These are phyloP conservation scores for Pseudogymnoascus sp. DNA, from an alignment of 2,329 filamentous ascomycete species.

Conservation along the genomic window DNA sequence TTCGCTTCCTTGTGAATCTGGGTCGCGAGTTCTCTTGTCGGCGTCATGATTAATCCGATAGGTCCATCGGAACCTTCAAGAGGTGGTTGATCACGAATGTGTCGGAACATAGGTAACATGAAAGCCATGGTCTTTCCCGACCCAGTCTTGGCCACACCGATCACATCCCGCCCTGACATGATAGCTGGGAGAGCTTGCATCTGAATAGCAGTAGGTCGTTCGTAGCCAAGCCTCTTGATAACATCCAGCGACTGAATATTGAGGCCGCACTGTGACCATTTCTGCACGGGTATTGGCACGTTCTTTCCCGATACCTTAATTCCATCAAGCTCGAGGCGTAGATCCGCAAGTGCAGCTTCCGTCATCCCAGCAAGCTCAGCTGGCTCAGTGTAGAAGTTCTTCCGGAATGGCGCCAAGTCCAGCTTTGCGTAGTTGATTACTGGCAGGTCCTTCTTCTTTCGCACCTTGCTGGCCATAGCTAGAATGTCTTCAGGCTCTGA, in stretches of 20 bases:
- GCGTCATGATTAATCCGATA: slow-evolving; percentile 82
- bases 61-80: slow-evolving; percentile 81
- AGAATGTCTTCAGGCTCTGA: slow-evolving; percentile 58
- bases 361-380: slow-evolving; percentile 75
- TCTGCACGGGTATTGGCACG: slow-evolving; percentile 86
- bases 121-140: slow-evolving; percentile 98
- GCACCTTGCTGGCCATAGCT: slow-evolving; percentile 50
- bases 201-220: slow-evolving; percentile 88
- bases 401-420: slow-evolving; percentile 77
- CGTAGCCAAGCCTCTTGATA: slow-evolving; percentile 72
- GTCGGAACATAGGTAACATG: slow-evolving; percentile 90
- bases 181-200: slow-evolving; percentile 89
- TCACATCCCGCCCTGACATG: slow-evolving; percentile 92
- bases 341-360: slow-evolving; percentile 71
- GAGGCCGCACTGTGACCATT: slow-evolving; percentile 93
- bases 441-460: slow-evolving; percentile 95
- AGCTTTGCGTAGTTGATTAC: slow-evolving; percentile 79
- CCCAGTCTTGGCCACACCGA: slow-evolving; percentile 94
- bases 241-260: slow-evolving; percentile 82
- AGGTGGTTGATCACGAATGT: slow-evolving; percentile 87
- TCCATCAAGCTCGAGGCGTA: slow-evolving; percentile 83
- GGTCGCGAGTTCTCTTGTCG: slow-evolving; percentile 84
- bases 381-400: slow-evolving; percentile 92
- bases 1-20: slow-evolving; percentile 95
- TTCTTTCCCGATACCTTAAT: slow-evolving; percentile 89